Conservation (phyloP, 2,329 filamentous ascomycete species). For the Gliomastix tumulicola region DNA sequence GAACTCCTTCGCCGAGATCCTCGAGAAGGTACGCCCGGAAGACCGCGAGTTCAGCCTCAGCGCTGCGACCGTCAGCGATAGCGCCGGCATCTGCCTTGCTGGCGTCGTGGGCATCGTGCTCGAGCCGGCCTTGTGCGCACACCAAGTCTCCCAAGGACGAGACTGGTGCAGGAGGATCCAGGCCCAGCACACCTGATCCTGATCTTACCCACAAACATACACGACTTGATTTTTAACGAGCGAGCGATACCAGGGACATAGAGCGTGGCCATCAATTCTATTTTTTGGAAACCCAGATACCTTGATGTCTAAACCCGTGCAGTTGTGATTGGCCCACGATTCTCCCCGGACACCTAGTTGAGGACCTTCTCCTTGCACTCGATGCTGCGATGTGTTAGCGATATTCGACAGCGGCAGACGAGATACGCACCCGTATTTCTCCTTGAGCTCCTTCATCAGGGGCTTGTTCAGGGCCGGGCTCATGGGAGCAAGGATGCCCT, state of each 20-base stretch:
- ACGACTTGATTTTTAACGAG: no score
- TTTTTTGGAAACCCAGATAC: no score
- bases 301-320: no score
- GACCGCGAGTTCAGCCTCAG: slow-evolving; percentile 89
- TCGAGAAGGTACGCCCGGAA: slow-evolving; percentile 67
- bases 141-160: slow-evolving; percentile 75
- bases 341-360: no score
- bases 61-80: slow-evolving; percentile 88
- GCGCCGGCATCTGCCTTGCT: slow-evolving; percentile 81
- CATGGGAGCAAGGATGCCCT: slow-evolving; percentile 73
- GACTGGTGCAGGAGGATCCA: slow-evolving; percentile 61
- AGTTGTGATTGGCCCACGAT: no score
- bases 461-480: slow-evolving; percentile 63
- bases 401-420: no score
- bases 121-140: slow-evolving; percentile 75
- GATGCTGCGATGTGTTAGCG: no score
- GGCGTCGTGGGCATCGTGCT: slow-evolving; percentile 77
- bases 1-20: slow-evolving; percentile 91
- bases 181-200: slow-evolving; percentile 14
- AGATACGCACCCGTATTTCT: slow-evolving; percentile 21
- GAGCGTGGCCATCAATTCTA: no score
- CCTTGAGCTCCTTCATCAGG: slow-evolving; percentile 70
- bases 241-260: no score
- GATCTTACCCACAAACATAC: no score
- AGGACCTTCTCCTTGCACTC: no score